phyloP scores from a whole-genome alignment of 2,329 filamentous ascomycete species.

The Macrophomina pseudophaseolina region DNA sequence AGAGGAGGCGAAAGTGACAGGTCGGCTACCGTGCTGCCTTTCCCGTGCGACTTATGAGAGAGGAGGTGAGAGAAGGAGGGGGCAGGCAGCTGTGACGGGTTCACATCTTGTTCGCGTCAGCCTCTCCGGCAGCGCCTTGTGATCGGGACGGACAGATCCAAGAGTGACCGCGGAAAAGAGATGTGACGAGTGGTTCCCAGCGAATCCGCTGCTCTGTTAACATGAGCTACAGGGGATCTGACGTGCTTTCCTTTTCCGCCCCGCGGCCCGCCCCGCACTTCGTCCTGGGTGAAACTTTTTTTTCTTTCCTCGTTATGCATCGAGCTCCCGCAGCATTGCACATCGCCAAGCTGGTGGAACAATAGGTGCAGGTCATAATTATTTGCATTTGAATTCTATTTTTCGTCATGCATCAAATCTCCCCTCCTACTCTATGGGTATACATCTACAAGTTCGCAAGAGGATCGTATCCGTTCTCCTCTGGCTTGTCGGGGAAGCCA shows the following conservation, averaged over 20 bases:
- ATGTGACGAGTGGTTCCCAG: not conserved
- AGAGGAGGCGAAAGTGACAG: slow-evolving; percentile 7
- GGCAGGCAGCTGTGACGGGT: too few species aligned
- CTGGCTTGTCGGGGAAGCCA: slow-evolving; percentile 55
- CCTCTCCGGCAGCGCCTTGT: not conserved
- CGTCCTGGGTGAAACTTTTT: not conserved
- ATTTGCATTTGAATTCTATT: slow-evolving; percentile 9
- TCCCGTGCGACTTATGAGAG: not conserved
- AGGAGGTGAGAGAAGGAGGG: not conserved
- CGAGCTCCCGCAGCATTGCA: not conserved
- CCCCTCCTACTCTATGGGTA: slow-evolving; percentile 18
- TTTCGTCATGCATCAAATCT: not conserved
- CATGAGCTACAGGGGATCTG: not conserved
- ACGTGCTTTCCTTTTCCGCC: slow-evolving; percentile 8
- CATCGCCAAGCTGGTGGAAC: not conserved
- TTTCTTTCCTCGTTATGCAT: not conserved
- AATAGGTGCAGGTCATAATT: not conserved
- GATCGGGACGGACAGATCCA: not conserved
- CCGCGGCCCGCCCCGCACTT: slow-evolving; percentile 8
- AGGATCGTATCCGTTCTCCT: slow-evolving; percentile 17
- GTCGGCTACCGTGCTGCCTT: not conserved
- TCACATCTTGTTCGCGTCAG: slow-evolving; percentile 18
- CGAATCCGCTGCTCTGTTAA: not conserved
- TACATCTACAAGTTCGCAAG: slow-evolving; percentile 20
- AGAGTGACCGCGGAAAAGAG: not conserved